Conservation (phyloP, 2,329 filamentous ascomycete species). For the Botryosphaeria dothidea region DNA sequence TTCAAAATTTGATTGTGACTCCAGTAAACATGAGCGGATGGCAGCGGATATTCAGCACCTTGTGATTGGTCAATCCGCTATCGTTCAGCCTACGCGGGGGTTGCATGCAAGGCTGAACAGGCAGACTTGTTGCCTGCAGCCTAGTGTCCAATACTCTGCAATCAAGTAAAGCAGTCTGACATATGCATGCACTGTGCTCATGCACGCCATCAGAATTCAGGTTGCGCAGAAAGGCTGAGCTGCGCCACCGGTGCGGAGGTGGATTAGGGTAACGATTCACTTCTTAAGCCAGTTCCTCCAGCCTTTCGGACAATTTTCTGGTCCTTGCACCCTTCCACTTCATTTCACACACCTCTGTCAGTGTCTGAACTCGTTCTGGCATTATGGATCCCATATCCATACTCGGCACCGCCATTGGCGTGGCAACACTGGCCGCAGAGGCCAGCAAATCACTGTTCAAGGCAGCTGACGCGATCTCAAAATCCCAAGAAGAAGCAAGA, state of each 20-base stretch:
- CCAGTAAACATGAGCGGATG: conserved; percentile 21
- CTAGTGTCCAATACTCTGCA: neutral
- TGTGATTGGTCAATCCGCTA: neutral
- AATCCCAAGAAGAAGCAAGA: neutral
- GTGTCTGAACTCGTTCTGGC: neutral
- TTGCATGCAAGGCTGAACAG: neutral
- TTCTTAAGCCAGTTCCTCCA: neutral
- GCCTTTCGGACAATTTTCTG: neutral
- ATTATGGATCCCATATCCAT: neutral
- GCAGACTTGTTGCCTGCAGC: neutral
- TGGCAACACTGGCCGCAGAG: neutral
- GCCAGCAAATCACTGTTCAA: neutral
- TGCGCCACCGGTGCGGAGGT: neutral
- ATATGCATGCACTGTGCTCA: neutral
- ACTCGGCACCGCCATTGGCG: neutral
- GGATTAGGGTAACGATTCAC: neutral
- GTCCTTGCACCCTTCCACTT: neutral
- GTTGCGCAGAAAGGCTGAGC: neutral
- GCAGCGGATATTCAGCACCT: conserved; percentile 6
- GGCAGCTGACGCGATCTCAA: neutral
- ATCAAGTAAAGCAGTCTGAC: neutral
- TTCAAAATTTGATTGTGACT: neutral
- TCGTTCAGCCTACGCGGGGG: neutral
- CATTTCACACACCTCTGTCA: neutral
- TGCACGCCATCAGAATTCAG: neutral